A percentile compares a stretch with the other conserved stretches of the same genome.
phyloP scores from a whole-genome alignment of 2,329 filamentous ascomycete species.

The Geosmithia morbida region DNA sequence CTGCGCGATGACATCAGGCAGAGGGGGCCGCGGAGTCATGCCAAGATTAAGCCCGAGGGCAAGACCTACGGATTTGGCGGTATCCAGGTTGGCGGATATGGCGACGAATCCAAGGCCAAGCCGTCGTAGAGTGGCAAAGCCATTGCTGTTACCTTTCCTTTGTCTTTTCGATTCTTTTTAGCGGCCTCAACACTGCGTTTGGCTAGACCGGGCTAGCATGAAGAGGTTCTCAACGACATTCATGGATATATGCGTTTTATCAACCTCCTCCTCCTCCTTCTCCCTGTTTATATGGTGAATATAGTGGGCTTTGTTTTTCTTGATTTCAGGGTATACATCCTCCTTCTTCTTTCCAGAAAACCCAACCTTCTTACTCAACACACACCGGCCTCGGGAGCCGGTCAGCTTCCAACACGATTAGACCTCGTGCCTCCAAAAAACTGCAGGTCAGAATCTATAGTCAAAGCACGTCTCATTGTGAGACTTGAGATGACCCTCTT shows the following conservation, averaged over 20 bases:
- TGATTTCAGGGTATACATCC: not conserved
- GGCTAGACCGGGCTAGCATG: not conserved
- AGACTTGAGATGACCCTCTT: not conserved
- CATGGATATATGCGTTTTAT: not conserved
- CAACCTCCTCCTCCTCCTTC: not conserved
- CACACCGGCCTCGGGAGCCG: not conserved
- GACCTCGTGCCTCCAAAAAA: constrained; percentile 1
- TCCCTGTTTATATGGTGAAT: constrained; percentile 3
- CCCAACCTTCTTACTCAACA: constrained; percentile 16
- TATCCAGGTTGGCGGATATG: constrained; percentile 39
- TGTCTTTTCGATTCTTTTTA: not conserved
- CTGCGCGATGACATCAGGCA: constrained; percentile 65
- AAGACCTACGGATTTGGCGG: constrained; percentile 43
- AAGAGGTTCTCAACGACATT: not conserved
- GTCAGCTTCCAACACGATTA: constrained; percentile 14
- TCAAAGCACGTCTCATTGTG: not conserved
- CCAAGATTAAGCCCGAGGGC: constrained; percentile 42
- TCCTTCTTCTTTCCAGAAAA: not conserved
- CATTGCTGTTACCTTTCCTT: constrained; percentile 7
- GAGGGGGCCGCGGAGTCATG: constrained; percentile 58
- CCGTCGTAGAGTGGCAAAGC: constrained; percentile 15
- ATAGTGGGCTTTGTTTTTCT: not conserved
- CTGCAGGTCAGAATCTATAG: not conserved
- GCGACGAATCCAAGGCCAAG: constrained; percentile 33
- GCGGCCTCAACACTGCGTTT: not conserved